Evolutionary conservation across 2,329 filamentous ascomycete species (phyloP).

Genomic region (Aureobasidium sp.): DNA sequence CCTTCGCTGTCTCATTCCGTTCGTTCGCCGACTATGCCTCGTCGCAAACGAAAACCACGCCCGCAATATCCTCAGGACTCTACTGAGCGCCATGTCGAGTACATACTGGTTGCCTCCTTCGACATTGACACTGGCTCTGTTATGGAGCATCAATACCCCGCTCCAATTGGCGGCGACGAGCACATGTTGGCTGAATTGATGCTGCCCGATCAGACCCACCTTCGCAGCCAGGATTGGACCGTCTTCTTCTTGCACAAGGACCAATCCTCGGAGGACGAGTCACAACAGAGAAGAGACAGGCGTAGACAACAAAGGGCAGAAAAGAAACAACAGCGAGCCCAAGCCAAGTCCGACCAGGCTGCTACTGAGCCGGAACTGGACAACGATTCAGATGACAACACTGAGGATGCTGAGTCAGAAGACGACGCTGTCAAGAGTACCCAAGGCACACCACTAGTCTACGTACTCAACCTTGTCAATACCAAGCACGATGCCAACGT

Average conservation of each 20-base stretch:
- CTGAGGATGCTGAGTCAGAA: conserved; percentile 36
- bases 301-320: conserved; percentile 34
- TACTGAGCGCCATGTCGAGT: conserved; percentile 88
- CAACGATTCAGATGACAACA: conserved; percentile 45
- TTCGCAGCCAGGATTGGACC: conserved; percentile 95
- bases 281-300: conserved; percentile 35
- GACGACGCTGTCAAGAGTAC: conserved; percentile 49
- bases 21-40: neutral
- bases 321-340: conserved; percentile 26
- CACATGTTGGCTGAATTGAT: conserved; percentile 98
- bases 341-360: conserved; percentile 41
- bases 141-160: conserved; percentile 97
- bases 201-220: conserved; percentile 93
- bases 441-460: conserved; percentile 87
- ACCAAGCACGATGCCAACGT: conserved; percentile 93
- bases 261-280: conserved; percentile 56
- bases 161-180: conserved; percentile 92
- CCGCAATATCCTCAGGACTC: conserved; percentile 44
- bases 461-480: conserved; percentile 95
- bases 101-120: conserved; percentile 94
- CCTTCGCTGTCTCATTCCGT: neutral
- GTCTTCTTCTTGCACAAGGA: conserved; percentile 99
- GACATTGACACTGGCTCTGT: conserved; percentile 92
- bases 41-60: conserved; percentile 29
- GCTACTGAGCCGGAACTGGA: conserved; percentile 44